Evolutionary conservation across 495 filamentous ascomycete species (phyloP).

Genomic region (Neurospora hispaniola): DNA sequence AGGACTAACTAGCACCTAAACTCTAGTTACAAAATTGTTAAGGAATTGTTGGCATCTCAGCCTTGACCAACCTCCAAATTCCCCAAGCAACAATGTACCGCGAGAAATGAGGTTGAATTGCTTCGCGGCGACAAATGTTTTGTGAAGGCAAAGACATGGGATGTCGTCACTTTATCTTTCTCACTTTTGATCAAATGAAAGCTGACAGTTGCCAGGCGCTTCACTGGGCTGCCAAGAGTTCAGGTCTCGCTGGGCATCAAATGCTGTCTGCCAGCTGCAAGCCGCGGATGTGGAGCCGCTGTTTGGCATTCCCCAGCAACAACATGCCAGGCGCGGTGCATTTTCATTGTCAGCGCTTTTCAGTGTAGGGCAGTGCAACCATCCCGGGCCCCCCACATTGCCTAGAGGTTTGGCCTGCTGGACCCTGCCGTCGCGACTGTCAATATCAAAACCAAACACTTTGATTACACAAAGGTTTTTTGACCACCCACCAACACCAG

Average conservation of each 20-base stretch:
- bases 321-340: slow-evolving; percentile 10
- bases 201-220: background rate
- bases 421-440: background rate
- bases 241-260: background rate
- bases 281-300: slow-evolving; percentile 21
- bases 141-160: background rate
- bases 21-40: background rate
- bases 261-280: slow-evolving; percentile 9
- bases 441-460: background rate
- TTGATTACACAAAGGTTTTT: background rate
- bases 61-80: background rate
- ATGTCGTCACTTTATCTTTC: background rate
- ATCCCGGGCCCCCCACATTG: background rate
- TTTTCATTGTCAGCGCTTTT: background rate
- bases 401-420: background rate
- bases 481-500: background rate
- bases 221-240: background rate
- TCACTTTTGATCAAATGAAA: background rate
- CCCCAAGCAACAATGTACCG: background rate
- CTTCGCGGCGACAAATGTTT: background rate
- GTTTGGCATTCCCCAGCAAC: background rate
- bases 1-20: background rate
- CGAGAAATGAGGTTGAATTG: background rate
- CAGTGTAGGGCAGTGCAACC: background rate
- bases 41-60: background rate